Conservation (phyloP, 352 stramenopile genomes). For the Phytophthora cactorum region DNA sequence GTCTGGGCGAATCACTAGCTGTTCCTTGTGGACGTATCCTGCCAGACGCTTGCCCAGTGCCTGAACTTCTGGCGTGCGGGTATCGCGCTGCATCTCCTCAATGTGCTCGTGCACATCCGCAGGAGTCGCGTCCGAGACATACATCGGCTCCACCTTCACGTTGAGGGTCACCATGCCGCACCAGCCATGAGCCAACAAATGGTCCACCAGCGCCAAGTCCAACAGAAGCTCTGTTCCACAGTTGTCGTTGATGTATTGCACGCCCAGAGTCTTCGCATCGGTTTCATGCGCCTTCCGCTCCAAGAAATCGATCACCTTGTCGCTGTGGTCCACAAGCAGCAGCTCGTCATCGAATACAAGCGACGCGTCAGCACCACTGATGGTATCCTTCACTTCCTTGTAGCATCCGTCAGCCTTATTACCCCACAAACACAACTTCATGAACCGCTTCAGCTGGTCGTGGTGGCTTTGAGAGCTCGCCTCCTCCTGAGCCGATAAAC, state of each 20-base stretch:
- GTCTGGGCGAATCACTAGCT: conserved; percentile 39
- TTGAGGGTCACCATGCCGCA: conserved; percentile 67
- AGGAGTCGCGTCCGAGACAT: conserved; percentile 77
- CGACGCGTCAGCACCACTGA: conserved; percentile 58
- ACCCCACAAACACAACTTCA: conserved; percentile 81
- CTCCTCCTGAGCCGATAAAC: conserved; percentile 11
- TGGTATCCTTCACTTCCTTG: conserved; percentile 74
- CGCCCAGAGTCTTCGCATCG: conserved; percentile 17
- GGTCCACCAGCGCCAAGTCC: conserved; percentile 70
- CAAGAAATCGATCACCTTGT: conserved; percentile 56
- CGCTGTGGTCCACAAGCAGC: conserved; percentile 63
- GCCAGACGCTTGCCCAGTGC: conserved; percentile 50
- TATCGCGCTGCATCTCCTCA: conserved; percentile 43
- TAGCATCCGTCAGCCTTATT: conserved; percentile 86
- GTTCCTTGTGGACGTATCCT: conserved; percentile 32
- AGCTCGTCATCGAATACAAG: conserved; percentile 64
- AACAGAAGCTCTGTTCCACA: conserved; percentile 75
- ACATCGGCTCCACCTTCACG: conserved; percentile 80
- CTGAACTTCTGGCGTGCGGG: conserved; percentile 44
- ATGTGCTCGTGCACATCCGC: conserved; percentile 70
- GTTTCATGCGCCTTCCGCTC: conserved; percentile 22
- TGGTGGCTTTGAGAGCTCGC: conserved; percentile 35
- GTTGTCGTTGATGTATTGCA: conserved; percentile 86
- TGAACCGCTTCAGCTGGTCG: conserved; percentile 52
- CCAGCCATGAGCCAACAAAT: conserved; percentile 59